These are phyloP conservation scores for Ogataea salicorniae DNA, from an alignment of 805 yeast genomes.

Conservation along the genomic window DNA sequence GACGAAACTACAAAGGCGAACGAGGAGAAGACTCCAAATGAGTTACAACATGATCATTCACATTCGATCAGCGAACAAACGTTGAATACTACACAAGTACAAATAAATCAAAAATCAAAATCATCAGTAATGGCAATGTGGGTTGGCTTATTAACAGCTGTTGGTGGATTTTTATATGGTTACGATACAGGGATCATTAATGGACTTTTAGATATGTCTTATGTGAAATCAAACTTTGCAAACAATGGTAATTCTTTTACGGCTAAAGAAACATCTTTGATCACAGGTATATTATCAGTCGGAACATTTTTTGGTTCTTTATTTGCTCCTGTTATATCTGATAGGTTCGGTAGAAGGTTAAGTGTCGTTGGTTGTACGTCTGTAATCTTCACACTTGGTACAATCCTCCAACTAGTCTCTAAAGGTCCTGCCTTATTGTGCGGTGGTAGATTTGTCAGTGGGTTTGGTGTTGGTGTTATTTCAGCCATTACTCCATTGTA, in stretches of 20 bases:
- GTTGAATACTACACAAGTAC: neutral
- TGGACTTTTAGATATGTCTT: constrained; percentile 71
- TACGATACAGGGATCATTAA: constrained; percentile 87
- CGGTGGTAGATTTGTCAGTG: constrained; percentile 69
- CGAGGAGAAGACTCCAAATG: neutral
- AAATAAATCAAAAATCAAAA: constrained; percentile 13
- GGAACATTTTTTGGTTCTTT: constrained; percentile 76
- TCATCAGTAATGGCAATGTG: constrained; percentile 61
- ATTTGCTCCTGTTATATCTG: constrained; percentile 57
- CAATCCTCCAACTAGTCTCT: constrained; percentile 60
- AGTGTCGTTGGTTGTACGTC: constrained; percentile 59
- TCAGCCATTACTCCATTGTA: constrained; percentile 79
- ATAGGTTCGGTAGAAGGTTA: constrained; percentile 64
- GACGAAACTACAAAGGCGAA: neutral
- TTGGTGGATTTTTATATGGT: constrained; percentile 89
- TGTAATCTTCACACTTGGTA: constrained; percentile 66
- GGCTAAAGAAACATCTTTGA: constrained; percentile 59
- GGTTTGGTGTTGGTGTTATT: constrained; percentile 68
- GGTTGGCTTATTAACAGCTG: constrained; percentile 78
- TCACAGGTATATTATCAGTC: constrained; percentile 73
- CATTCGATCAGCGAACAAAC: neutral
- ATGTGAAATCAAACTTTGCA: constrained; percentile 55
- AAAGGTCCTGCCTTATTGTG: constrained; percentile 47
- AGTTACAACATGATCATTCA: neutral
- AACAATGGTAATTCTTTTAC: constrained; percentile 32